phyloP scores from a whole-genome alignment of 805 yeast genomes.

The Wickerhamiella hasegawae region DNA sequence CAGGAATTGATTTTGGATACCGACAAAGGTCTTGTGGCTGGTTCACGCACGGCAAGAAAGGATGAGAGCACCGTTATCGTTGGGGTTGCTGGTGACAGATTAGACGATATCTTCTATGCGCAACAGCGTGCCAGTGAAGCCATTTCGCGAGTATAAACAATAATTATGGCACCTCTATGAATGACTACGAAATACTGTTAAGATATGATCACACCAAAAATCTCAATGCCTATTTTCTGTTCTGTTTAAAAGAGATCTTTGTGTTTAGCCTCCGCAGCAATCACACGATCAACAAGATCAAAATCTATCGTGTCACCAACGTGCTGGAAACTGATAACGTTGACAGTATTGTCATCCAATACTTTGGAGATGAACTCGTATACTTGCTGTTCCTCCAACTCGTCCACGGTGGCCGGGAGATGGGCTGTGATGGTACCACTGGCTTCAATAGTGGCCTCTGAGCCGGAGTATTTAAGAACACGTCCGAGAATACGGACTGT shows the following conservation, averaged over 20 bases:
- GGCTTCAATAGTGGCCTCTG: conserved; percentile 16
- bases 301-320: conserved; percentile 10
- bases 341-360: conserved; percentile 16
- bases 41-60: too few relatives aligned
- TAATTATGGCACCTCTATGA: not conserved
- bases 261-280: conserved; percentile 5
- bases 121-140: too few relatives aligned
- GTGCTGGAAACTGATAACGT: conserved; percentile 13
- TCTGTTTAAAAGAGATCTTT: not conserved
- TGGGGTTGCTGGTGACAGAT: too few relatives aligned
- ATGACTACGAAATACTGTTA: not conserved
- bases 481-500: conserved; percentile 22
- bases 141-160: not conserved
- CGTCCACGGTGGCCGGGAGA: conserved; percentile 10
- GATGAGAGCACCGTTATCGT: too few relatives aligned
- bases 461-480: conserved; percentile 17
- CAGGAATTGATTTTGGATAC: conserved; percentile 8
- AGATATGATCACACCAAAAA: conserved; percentile 1
- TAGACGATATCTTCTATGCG: not conserved
- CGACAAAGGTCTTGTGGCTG: too few relatives aligned
- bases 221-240: not conserved
- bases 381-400: conserved; percentile 15
- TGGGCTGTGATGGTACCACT: conserved; percentile 20
- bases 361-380: conserved; percentile 24
- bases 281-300: conserved; percentile 3